These are phyloP conservation scores for Tieghemiomyces parasiticus DNA, from an alignment of 192 early-diverging fungal species.

Conservation along the genomic window DNA sequence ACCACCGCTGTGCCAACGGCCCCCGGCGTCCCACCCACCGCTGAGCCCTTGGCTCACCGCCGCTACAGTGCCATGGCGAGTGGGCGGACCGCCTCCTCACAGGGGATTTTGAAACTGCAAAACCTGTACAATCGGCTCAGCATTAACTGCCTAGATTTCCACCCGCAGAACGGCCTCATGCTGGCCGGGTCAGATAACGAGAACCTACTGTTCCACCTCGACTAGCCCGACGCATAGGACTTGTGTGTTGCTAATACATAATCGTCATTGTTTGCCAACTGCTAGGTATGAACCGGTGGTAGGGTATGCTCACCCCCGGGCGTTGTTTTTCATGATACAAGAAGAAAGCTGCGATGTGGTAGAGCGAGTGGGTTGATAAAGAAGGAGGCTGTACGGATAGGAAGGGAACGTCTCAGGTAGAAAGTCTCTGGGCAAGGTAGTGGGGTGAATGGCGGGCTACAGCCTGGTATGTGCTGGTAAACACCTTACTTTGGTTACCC, in stretches of 20 bases:
- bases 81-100: constrained; percentile 2
- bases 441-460: too few species aligned
- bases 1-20: not conserved
- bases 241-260: not conserved
- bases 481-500: too few species aligned
- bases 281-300: too few species aligned
- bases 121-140: constrained; percentile 26
- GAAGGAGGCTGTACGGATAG: too few species aligned
- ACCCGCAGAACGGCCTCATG: constrained; percentile 19
- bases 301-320: too few species aligned
- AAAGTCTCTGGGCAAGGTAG: too few species aligned
- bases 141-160: constrained; percentile 27
- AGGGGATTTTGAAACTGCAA: constrained; percentile 13
- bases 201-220: constrained; percentile 22
- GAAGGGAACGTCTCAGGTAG: too few species aligned
- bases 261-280: too few species aligned
- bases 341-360: too few species aligned
- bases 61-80: not conserved
- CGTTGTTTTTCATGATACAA: too few species aligned
- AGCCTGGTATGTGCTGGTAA: too few species aligned
- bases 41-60: not conserved
- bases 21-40: not conserved
- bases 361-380: too few species aligned
- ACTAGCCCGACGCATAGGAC: not conserved
- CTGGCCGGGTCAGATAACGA: constrained; percentile 31